A percentile compares a stretch with the other conserved stretches of the same genome.
These are phyloP conservation scores for Mytilinidion resinicola DNA, from an alignment of 495 filamentous ascomycete genomes.

Conservation along the genomic window DNA sequence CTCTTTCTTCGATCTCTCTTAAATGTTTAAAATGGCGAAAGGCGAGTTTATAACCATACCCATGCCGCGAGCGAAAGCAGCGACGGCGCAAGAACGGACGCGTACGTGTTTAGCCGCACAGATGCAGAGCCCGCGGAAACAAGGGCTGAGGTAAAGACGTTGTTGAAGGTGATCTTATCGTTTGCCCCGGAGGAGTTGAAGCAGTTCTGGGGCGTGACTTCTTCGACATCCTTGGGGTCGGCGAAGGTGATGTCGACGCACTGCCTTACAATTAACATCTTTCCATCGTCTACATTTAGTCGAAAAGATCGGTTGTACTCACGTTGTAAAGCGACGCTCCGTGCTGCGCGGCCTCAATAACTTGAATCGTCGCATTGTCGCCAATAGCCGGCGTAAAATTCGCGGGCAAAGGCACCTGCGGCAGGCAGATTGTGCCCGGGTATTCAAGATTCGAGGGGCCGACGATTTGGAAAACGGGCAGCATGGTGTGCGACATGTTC, in stretches of 20 bases:
- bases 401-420: slow-evolving; percentile 79
- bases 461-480: slow-evolving; percentile 75
- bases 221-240: slow-evolving; percentile 61
- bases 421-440: slow-evolving; percentile 80
- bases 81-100: slow-evolving; percentile 9
- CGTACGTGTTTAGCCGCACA: slow-evolving; percentile 4
- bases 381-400: slow-evolving; percentile 67
- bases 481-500: slow-evolving; percentile 87
- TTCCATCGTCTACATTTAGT: slow-evolving; percentile 12
- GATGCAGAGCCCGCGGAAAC: slow-evolving; percentile 7
- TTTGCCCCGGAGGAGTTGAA: slow-evolving; percentile 58
- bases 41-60: slow-evolving; percentile 16
- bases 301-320: slow-evolving; percentile 37
- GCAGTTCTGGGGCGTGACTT: slow-evolving; percentile 75
- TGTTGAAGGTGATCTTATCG: slow-evolving; percentile 56
- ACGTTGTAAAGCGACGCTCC: slow-evolving; percentile 90
- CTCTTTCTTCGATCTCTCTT: not conserved
- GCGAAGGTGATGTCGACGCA: slow-evolving; percentile 88
- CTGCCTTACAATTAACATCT: slow-evolving; percentile 41
- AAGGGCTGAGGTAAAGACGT: slow-evolving; percentile 56
- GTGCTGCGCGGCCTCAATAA: slow-evolving; percentile 83
- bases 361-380: slow-evolving; percentile 89
- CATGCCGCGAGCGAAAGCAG: slow-evolving; percentile 7
- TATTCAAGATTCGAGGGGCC: slow-evolving; percentile 79
- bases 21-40: not conserved